phyloP scores from a whole-genome alignment of 2,329 filamentous ascomycete genomes.

The Fusarium floridanum region DNA sequence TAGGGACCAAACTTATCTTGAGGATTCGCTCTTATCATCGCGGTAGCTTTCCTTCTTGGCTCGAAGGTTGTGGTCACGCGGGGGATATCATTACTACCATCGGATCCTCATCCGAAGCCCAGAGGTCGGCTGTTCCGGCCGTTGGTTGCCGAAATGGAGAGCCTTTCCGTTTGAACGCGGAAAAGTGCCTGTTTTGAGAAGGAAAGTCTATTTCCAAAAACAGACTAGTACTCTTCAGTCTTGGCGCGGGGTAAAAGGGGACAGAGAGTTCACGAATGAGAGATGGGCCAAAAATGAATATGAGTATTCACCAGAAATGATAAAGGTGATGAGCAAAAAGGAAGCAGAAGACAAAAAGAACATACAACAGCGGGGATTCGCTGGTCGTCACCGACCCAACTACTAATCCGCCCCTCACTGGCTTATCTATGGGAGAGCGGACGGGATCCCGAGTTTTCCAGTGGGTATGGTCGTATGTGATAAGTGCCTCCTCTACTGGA shows the following conservation, averaged over 20 bases:
- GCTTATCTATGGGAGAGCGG: background rate
- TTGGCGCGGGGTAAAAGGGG: background rate
- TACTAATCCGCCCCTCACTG: background rate
- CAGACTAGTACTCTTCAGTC: background rate
- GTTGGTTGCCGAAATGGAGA: background rate
- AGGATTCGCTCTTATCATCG: background rate
- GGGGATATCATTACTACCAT: background rate
- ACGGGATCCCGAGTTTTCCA: background rate
- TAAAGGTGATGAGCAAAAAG: background rate
- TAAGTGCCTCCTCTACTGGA: fast-evolving
- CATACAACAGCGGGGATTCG: background rate
- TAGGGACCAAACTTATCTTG: background rate
- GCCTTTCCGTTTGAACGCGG: background rate
- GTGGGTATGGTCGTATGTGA: background rate
- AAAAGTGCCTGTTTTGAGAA: background rate
- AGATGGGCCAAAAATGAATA: background rate
- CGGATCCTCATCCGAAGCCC: background rate
- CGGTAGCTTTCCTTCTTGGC: background rate
- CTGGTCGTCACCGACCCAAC: background rate
- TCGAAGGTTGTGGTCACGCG: background rate
- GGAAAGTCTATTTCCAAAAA: background rate
- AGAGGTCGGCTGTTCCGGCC: background rate
- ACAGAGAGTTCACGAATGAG: background rate
- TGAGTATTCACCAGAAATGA: background rate
- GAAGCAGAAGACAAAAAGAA: background rate